Conservation (phyloP, 2,329 filamentous ascomycete species). For the Neospermospora avenae region DNA sequence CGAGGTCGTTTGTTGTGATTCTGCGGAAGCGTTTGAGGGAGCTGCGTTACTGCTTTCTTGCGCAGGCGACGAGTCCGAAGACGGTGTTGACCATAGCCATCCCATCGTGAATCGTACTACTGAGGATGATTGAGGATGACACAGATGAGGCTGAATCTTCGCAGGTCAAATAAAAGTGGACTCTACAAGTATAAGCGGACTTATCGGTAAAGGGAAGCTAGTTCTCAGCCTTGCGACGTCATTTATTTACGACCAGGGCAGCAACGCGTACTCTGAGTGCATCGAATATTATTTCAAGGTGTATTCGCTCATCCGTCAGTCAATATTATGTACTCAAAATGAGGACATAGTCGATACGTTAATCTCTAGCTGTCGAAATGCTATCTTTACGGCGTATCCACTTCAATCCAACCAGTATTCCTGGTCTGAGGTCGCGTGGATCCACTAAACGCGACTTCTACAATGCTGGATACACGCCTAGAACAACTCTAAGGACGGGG, state of each 20-base stretch:
- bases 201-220: not conserved
- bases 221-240: slow-evolving; percentile 1
- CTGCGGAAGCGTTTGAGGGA: slow-evolving; percentile 20
- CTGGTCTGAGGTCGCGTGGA: slow-evolving; percentile 32
- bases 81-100: slow-evolving; percentile 56
- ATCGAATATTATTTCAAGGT: not conserved
- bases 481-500: slow-evolving; percentile 10
- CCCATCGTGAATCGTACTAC: slow-evolving; percentile 46
- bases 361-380: slow-evolving; percentile 19
- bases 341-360: not conserved
- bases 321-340: not conserved
- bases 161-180: slow-evolving; percentile 5
- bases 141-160: slow-evolving; percentile 12
- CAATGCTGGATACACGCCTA: slow-evolving; percentile 19
- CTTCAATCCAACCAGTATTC: slow-evolving; percentile 37
- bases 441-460: slow-evolving; percentile 26
- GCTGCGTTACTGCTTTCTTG: slow-evolving; percentile 18
- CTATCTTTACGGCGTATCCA: slow-evolving; percentile 29
- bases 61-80: slow-evolving; percentile 30
- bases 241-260: not conserved
- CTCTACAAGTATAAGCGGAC: not conserved
- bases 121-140: slow-evolving; percentile 10
- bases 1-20: slow-evolving; percentile 13
- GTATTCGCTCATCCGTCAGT: not conserved
- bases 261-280: not conserved